These are phyloP conservation scores for Erythrophleum ivorense DNA, from an alignment of 331 rosid species.

Conservation along the genomic window DNA sequence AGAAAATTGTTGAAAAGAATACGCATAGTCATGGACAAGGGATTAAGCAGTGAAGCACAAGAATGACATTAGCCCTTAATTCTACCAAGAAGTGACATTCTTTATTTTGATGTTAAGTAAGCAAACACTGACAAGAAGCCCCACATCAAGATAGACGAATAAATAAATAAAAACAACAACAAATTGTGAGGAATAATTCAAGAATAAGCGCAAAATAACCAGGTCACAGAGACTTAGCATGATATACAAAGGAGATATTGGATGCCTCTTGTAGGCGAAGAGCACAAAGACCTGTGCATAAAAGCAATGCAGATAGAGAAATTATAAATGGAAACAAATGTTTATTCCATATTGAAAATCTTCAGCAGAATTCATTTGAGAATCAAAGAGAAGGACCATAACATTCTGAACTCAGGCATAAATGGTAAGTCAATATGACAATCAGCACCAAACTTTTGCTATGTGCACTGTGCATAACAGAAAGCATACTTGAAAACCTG, in stretches of 20 bases:
- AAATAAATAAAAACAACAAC: not conserved
- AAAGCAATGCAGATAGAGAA: not conserved
- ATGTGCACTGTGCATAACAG: not conserved
- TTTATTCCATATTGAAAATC: not conserved
- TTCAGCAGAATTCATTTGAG: not conserved
- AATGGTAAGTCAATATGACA: not conserved
- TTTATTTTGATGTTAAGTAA: too few species aligned
- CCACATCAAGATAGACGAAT: too few species aligned
- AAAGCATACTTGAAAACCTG: not conserved
- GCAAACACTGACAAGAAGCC: not conserved
- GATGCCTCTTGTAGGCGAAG: not conserved
- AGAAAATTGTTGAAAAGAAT: conserved; percentile 36
- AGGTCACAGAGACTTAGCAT: not conserved
- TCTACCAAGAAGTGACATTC: too few species aligned
- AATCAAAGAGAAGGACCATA: not conserved
- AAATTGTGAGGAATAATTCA: not conserved
- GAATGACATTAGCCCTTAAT: conserved; percentile 17
- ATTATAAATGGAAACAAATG: not conserved
- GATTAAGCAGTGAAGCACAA: conserved; percentile 34
- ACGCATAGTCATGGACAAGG: conserved; percentile 43
- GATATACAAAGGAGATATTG: not conserved
- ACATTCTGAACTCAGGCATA: not conserved
- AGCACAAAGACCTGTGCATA: not conserved
- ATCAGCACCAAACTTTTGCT: not conserved
- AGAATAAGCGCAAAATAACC: conserved; percentile 27